Conservation (phyloP, 2,329 filamentous ascomycete species). For the Sporothrix schenckii region DNA sequence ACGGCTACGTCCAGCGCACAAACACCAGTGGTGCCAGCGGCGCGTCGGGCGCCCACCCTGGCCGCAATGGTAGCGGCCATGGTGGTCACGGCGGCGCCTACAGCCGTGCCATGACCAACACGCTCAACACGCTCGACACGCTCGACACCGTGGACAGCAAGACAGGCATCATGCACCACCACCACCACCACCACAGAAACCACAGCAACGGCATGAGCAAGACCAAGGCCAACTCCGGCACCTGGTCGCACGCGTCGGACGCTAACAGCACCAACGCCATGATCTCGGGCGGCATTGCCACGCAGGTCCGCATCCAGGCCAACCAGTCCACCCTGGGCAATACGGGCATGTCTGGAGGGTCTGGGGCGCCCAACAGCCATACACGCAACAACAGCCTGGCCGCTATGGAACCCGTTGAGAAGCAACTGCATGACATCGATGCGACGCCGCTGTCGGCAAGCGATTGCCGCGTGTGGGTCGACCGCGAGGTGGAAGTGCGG, state of each 20-base stretch:
- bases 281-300: conserved; percentile 22
- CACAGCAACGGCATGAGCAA: neutral
- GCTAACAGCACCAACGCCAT: conserved; percentile 17
- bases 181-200: neutral
- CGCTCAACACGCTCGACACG: conserved; percentile 3
- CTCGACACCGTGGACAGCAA: conserved; percentile 24
- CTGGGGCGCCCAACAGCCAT: neutral
- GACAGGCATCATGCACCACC: conserved; percentile 1
- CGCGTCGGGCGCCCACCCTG: neutral
- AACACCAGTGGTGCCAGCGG: conserved; percentile 6
- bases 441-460: conserved; percentile 15
- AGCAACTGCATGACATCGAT: conserved; percentile 38
- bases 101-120: conserved; percentile 24
- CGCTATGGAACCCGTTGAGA: conserved; percentile 35
- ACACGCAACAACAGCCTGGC: conserved; percentile 28
- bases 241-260: conserved; percentile 32
- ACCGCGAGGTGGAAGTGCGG: conserved; percentile 35
- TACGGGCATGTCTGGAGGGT: neutral
- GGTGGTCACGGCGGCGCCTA: conserved; percentile 19
- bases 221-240: conserved; percentile 4
- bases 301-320: conserved; percentile 30
- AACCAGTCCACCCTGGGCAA: conserved; percentile 15
- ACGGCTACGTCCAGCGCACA: neutral
- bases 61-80: conserved; percentile 1
- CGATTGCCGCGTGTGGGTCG: conserved; percentile 35